Base-by-base conservation (phyloP, 306 rosid genomes). In the Hippophae tibetana region DNA sequence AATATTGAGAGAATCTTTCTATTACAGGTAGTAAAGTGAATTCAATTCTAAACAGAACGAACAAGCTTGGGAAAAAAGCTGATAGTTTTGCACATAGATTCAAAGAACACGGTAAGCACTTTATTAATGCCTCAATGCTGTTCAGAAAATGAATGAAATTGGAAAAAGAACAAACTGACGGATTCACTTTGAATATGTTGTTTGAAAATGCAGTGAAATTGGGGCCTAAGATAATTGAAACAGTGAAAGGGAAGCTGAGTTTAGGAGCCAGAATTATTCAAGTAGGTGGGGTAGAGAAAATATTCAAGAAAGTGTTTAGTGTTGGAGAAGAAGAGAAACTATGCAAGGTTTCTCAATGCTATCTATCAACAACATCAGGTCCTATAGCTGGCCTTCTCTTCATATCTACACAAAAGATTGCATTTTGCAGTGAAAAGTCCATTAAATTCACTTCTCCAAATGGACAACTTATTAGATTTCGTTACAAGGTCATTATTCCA, bases 371-470 rank as follows among this genome's bases (percentile, higher is more conserved):
- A 47, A 82, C 95, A 53, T 74, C 83, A 0, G 97, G 97, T 57
- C 97, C 95, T 23, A 75, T 85, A 18, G 89, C 90, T 13, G 97
- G 95, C n/a, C 89, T 83, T 27, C 89, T 89, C 73, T 89, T 89
- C 79, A 76, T 89, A 55, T 89, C 97, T 70, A 74, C 90, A 5
- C 61, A 81, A 40, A 86, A 79, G 66, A 42, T 89, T 62, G 89
- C 96, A 8, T 89, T 89, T 56, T 89, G 89, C 74, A 89, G 97
- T 69, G 83, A 85, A 18, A 81, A 77, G 72, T 80, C 86, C 42
- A 81, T 85, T 79, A 77, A 75, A n/a, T 11, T 89, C 58, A 38
- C 83, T 56, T 73, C 84, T 25, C 68, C 85, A 6, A 59, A 76
- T 3, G 85, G 82, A 54, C 72, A 89, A 73, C 8, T 71, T 6